phyloP scores from a whole-genome alignment of 805 yeast genomes.

The Maudiozyma serrabonitensis region DNA sequence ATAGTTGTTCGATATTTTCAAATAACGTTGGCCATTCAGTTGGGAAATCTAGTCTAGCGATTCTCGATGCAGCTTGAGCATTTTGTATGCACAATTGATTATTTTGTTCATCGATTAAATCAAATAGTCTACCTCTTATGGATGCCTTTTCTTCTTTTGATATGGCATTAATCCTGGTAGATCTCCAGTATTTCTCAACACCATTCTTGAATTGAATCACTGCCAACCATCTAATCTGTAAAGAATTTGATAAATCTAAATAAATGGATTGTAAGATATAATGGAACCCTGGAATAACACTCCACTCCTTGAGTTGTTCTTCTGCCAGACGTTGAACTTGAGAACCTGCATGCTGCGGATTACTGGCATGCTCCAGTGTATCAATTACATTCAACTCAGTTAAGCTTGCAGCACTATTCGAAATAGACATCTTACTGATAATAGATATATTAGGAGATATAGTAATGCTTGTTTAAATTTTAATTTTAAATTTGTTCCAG shows the following conservation, averaged over 20 bases:
- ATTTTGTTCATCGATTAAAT: slow-evolving; percentile 56
- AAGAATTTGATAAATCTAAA: slow-evolving; percentile 45
- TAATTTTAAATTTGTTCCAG: too few relatives aligned
- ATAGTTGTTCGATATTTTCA: slow-evolving; percentile 43
- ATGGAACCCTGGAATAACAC: slow-evolving; percentile 49
- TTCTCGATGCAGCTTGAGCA: slow-evolving; percentile 71
- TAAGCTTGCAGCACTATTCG: slow-evolving; percentile 6
- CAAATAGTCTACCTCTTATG: slow-evolving; percentile 51
- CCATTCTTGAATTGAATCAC: slow-evolving; percentile 85
- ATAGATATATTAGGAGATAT: too few relatives aligned
- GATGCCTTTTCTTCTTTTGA: slow-evolving; percentile 58
- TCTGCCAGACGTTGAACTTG: slow-evolving; percentile 57
- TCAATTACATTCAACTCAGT: slow-evolving; percentile 27
- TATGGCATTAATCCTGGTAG: slow-evolving; percentile 46
- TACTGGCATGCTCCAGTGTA: slow-evolving; percentile 41
- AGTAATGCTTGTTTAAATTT: too few relatives aligned
- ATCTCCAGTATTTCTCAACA: slow-evolving; percentile 75
- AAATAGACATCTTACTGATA: neutral
- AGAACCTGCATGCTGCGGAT: slow-evolving; percentile 38
- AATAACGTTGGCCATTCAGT: slow-evolving; percentile 75
- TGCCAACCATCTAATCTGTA: slow-evolving; percentile 77
- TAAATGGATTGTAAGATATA: slow-evolving; percentile 50
- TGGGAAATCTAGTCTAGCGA: slow-evolving; percentile 81
- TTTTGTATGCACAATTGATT: slow-evolving; percentile 71
- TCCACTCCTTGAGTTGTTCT: slow-evolving; percentile 61